These are phyloP conservation scores for Vararia minispora DNA, from an alignment of 768 basidiomycete species.

Conservation along the genomic window DNA sequence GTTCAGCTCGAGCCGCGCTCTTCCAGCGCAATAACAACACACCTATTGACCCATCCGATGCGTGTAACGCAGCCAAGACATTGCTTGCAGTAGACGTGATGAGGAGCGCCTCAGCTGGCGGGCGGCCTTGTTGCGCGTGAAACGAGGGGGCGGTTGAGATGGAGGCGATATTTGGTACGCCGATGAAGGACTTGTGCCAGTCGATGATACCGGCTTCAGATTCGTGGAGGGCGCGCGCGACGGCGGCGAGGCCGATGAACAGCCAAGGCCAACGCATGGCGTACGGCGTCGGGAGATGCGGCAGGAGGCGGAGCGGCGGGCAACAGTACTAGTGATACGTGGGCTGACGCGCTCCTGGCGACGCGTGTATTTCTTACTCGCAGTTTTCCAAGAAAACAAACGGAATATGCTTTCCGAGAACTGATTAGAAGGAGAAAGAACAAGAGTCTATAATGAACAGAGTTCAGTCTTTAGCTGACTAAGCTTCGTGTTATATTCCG, in stretches of 20 bases:
- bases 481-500: no score
- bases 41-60: constrained; percentile 64
- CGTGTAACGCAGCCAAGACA: constrained; percentile 65
- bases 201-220: constrained; percentile 75
- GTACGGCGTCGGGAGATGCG: no score
- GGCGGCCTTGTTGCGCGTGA: constrained; percentile 23
- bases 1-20: constrained; percentile 4
- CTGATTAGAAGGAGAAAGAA: no score
- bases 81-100: constrained; percentile 62
- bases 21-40: constrained; percentile 16
- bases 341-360: no score
- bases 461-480: no score
- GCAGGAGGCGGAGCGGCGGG: no score
- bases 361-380: no score
- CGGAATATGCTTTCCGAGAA: no score
- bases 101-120: constrained; percentile 34
- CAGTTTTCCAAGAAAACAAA: no score
- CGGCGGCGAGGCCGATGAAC: constrained; percentile 11
- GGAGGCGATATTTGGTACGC: constrained; percentile 51
- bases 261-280: constrained; percentile 8
- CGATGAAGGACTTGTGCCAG: constrained; percentile 76
- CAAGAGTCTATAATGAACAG: no score
- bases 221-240: constrained; percentile 44
- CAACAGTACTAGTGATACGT: no score
- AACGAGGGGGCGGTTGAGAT: constrained; percentile 48